Evolutionary conservation across 2,329 filamentous ascomycete species (phyloP), one percentile per base, ranked within the genome.

Genomic region (Cercospora berteroae): DNA sequence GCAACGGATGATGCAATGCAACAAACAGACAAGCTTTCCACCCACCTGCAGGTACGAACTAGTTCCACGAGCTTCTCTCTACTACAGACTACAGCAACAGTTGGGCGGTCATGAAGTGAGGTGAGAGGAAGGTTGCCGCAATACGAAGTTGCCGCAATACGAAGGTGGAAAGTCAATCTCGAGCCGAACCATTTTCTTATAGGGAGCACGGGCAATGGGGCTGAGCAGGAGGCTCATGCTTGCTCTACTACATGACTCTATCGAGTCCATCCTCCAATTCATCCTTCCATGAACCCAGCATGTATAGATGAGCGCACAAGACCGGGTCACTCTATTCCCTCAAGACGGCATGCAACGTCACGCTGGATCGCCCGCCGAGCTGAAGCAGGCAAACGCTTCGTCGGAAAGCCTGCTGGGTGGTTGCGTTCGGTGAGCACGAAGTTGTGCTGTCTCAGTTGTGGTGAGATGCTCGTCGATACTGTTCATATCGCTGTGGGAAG

Each of bases 1-100:
- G 42, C 59, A 61, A 39, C 25, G 23, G 23, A 27, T 61, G 39
- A 61, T 61, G 59, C 42, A 61, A 60, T 44, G 36, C 56, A 55
- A 52, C 29, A 36, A 58, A 31, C 27, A 36, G 55, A 58, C 55
- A 20, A 58, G 55, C 55, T 58, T 31, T 23, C 55, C n/a, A 58
- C 55, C 55, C 27, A 58, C 55, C 55, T 58, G 55, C 55, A 58
- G 55, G 48, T 29, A 55, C 48, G 23, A 55, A 31, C 25, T 33
- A 33, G 4, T 36, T 39, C 33, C 3, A 39, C 33, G n/a, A 20
- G 31, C 18, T 58, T 36, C 27, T 18, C 3, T 18, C n/a, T 36
- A 23, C 20, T 23, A 23, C n/a, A 18, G 27, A 58, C 55, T 36
- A 20, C 27, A 58, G 55, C 55, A 33, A n/a, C 9, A 20, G 27